These are phyloP conservation scores for Phytophthora agathidicida DNA, from an alignment of 352 stramenopile species.

Conservation along the genomic window DNA sequence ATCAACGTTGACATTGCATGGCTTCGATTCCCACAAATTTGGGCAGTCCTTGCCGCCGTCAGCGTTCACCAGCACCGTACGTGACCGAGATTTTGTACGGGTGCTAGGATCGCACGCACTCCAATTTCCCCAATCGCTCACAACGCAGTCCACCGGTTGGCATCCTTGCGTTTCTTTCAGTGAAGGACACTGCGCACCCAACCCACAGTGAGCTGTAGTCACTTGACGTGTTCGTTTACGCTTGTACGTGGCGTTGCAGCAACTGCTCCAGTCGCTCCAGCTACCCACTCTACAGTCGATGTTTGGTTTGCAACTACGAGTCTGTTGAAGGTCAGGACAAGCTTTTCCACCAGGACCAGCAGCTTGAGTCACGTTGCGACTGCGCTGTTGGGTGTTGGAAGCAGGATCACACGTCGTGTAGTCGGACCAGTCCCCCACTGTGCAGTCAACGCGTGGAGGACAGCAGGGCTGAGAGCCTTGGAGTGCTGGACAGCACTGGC, in stretches of 20 bases:
- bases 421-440: constrained; percentile 52
- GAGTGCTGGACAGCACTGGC: constrained; percentile 43
- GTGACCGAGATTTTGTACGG: constrained; percentile 42
- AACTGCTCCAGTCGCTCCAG: constrained; percentile 49
- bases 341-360: constrained; percentile 42
- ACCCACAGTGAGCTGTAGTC: constrained; percentile 30
- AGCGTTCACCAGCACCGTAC: constrained; percentile 26
- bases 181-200: constrained; percentile 42
- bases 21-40: constrained; percentile 29
- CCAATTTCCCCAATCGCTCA: constrained; percentile 52
- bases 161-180: constrained; percentile 47
- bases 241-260: constrained; percentile 36
- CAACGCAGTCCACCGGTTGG: constrained; percentile 49
- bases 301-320: constrained; percentile 39
- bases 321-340: constrained; percentile 46
- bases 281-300: constrained; percentile 69
- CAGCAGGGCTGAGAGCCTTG: constrained; percentile 39
- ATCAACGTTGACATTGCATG: constrained; percentile 44
- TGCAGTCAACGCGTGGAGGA: constrained; percentile 52
- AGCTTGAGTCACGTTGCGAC: constrained; percentile 38
- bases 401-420: constrained; percentile 49
- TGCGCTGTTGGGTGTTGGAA: constrained; percentile 57
- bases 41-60: constrained; percentile 54
- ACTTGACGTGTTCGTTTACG: constrained; percentile 48
- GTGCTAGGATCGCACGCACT: constrained; percentile 41